These are phyloP conservation scores for Metarhizium anisopliae DNA, from an alignment of 2,329 filamentous ascomycete genomes.

Conservation along the genomic window DNA sequence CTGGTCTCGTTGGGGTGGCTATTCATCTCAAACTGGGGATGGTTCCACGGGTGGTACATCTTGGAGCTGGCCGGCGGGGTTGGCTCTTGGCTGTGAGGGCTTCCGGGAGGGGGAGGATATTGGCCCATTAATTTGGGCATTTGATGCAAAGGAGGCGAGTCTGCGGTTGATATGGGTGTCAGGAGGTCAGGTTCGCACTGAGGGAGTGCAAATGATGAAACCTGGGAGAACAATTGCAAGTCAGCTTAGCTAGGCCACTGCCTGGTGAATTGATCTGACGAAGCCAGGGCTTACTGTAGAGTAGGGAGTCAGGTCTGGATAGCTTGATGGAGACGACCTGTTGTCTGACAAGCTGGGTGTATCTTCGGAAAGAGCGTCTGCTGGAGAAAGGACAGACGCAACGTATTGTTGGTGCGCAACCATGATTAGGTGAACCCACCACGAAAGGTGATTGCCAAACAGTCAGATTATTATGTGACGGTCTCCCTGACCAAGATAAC, in stretches of 20 bases:
- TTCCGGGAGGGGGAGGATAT: slow-evolving; percentile 29
- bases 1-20: slow-evolving; percentile 31
- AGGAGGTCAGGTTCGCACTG: slow-evolving; percentile 35
- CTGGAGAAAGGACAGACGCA: slow-evolving; percentile 22
- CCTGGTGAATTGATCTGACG: not conserved
- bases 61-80: slow-evolving; percentile 39
- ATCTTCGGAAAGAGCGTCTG: slow-evolving; percentile 19
- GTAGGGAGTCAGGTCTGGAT: slow-evolving; percentile 22
- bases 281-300: slow-evolving; percentile 21
- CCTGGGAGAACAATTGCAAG: slow-evolving; percentile 8
- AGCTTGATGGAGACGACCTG: slow-evolving; percentile 16
- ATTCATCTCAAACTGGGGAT: slow-evolving; percentile 30
- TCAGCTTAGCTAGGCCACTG: not conserved
- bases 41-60: slow-evolving; percentile 33
- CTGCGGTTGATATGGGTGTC: slow-evolving; percentile 41
- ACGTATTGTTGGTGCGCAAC: slow-evolving; percentile 26
- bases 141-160: slow-evolving; percentile 38
- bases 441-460: not conserved
- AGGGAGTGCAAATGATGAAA: slow-evolving; percentile 23
- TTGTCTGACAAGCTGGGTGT: slow-evolving; percentile 17
- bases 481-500: not conserved
- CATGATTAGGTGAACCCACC: slow-evolving; percentile 20
- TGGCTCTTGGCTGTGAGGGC: slow-evolving; percentile 32
- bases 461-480: not conserved
- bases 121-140: slow-evolving; percentile 30